These are phyloP conservation scores for Oryza meridionalis DNA, from an alignment of 176 grass and related monocot genomes.

Conservation along the genomic window DNA sequence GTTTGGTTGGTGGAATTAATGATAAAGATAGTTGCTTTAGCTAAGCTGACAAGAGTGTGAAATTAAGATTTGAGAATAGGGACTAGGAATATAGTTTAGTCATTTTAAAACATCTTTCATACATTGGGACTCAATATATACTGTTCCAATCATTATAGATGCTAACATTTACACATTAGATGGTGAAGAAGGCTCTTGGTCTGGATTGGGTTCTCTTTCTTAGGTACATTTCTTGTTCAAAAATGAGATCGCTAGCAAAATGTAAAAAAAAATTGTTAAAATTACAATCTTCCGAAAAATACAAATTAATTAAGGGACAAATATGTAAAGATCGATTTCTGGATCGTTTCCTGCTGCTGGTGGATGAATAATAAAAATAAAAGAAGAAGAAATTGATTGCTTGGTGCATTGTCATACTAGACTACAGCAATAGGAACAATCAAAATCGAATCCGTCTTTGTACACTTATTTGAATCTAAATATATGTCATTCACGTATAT, in stretches of 20 bases:
- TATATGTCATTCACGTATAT: neutral
- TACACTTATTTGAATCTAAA: neutral
- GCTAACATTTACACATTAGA: neutral
- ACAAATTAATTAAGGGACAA: neutral
- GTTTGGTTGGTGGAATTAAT: slow-evolving; percentile 7
- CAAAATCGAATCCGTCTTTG: neutral
- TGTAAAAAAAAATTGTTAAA: neutral
- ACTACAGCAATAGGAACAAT: neutral
- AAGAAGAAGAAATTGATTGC: neutral
- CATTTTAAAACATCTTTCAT: neutral
- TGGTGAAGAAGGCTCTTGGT: neutral
- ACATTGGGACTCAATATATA: neutral
- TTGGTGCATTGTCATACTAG: neutral
- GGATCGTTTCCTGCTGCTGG: neutral
- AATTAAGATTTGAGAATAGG: neutral
- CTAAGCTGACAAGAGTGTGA: neutral
- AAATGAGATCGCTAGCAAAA: neutral
- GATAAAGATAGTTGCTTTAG: neutral
- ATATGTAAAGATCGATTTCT: neutral
- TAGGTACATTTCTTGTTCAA: neutral
- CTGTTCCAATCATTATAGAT: neutral
- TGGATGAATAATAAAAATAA: neutral
- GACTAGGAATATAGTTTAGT: neutral
- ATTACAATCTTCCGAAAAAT: neutral
- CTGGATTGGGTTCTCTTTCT: neutral